These are phyloP conservation scores for Suhomyces faveliae DNA, from an alignment of 805 yeast species.

Conservation along the genomic window DNA sequence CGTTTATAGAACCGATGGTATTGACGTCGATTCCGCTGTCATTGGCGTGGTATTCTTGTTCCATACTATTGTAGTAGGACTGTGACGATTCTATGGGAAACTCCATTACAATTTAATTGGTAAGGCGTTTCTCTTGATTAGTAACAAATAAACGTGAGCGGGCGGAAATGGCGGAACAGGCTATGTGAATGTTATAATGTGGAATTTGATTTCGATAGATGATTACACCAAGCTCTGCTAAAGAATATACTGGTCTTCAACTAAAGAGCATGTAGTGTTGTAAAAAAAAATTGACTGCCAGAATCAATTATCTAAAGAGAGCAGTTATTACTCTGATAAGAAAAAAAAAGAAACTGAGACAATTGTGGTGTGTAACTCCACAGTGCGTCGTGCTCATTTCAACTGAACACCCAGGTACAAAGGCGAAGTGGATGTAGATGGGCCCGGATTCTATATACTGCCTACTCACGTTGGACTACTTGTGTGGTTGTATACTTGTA, in stretches of 20 bases:
- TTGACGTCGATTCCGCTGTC: background rate
- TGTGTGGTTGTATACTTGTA: too few species aligned
- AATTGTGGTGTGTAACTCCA: slow-evolving; percentile 3
- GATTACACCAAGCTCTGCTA: background rate
- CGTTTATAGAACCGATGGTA: background rate
- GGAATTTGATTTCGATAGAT: background rate
- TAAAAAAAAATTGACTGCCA: background rate
- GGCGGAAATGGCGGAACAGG: background rate
- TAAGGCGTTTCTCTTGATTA: background rate
- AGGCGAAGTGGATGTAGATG: too few species aligned
- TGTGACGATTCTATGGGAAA: slow-evolving; percentile 1
- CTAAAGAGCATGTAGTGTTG: background rate
- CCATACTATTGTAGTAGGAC: slow-evolving; percentile 1
- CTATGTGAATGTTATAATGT: background rate
- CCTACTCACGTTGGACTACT: too few species aligned
- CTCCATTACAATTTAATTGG: background rate
- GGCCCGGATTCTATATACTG: too few species aligned
- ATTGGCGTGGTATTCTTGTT: background rate
- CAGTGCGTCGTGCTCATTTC: too few species aligned
- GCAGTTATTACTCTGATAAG: slow-evolving; percentile 2
- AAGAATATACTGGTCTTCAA: background rate
- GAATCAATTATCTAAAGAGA: background rate
- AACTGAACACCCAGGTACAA: too few species aligned
- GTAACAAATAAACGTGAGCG: background rate
- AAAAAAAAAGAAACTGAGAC: background rate